Evolutionary conservation across 2,329 filamentous ascomycete species (phyloP).

Genomic region (Beauveria sp.): DNA sequence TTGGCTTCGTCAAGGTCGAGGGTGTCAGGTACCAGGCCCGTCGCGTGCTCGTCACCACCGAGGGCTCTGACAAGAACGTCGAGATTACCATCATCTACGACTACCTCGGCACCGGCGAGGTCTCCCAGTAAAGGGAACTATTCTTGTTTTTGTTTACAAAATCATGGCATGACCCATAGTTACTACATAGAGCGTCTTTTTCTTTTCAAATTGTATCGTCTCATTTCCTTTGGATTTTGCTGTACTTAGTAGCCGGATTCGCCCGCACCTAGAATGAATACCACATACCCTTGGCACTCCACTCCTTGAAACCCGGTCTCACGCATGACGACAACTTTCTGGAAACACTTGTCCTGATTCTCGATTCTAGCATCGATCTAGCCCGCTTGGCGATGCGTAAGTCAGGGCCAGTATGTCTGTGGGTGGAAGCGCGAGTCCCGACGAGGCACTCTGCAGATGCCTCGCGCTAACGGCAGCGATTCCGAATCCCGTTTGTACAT

Average conservation of each 20-base stretch:
- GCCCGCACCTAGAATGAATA: neutral
- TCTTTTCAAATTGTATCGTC: neutral
- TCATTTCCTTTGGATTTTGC: neutral
- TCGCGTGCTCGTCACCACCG: constrained; percentile 10
- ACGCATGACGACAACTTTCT: neutral
- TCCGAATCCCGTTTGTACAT: constrained; percentile 8
- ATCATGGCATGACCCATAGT: neutral
- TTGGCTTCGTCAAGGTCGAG: constrained; percentile 6
- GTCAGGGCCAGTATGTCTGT: neutral
- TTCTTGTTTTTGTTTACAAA: neutral
- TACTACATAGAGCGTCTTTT: constrained; percentile 1
- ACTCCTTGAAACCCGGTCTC: constrained; percentile 1
- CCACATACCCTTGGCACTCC: neutral
- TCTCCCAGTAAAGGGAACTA: neutral
- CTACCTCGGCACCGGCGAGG: constrained; percentile 9
- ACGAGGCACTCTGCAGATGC: neutral
- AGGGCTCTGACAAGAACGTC: constrained; percentile 7
- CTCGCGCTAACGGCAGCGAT: constrained; percentile 5
- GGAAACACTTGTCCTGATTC: neutral
- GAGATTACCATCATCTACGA: constrained; percentile 11
- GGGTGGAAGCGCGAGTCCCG: neutral
- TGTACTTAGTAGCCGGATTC: neutral
- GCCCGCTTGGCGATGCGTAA: neutral
- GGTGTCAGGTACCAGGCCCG: constrained; percentile 11
- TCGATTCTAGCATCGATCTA: constrained; percentile 7